phyloP scores from a whole-genome alignment of 2,329 filamentous ascomycete genomes.

The Claviceps sorghi region DNA sequence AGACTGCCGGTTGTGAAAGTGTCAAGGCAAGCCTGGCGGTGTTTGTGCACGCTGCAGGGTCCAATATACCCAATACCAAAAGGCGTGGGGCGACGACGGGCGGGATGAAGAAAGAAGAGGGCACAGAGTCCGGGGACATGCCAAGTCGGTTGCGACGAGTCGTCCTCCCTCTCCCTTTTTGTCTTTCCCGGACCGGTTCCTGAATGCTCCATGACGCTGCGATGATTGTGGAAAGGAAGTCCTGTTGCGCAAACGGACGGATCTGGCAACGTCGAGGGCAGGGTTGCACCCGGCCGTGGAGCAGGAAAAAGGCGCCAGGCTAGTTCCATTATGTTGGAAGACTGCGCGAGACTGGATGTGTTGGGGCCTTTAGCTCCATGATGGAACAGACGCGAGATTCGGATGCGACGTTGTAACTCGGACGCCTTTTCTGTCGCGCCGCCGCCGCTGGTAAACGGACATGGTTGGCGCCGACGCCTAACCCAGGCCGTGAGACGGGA shows the following conservation, averaged over 20 bases:
- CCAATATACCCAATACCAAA: background rate
- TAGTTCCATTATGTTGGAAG: background rate
- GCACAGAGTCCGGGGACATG: background rate
- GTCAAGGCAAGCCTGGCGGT: background rate
- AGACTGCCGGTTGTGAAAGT: background rate
- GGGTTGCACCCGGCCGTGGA: background rate
- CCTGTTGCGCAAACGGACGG: background rate
- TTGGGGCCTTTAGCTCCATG: background rate
- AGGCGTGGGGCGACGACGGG: background rate
- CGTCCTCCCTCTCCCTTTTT: background rate
- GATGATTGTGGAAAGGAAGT: background rate
- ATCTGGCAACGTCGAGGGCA: background rate
- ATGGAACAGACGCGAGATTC: background rate
- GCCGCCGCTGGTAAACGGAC: background rate
- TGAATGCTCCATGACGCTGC: background rate
- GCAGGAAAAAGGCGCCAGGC: background rate
- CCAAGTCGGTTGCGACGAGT: too few relatives aligned
- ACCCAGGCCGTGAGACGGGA: background rate
- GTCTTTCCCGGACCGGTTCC: background rate
- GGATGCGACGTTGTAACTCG: background rate
- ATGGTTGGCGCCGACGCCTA: background rate
- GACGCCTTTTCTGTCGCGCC: background rate
- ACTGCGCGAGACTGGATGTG: background rate
- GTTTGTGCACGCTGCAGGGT: background rate
- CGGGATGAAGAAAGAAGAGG: background rate